phyloP scores from a whole-genome alignment of 2,329 filamentous ascomycete species.

The Septoria petroselini region DNA sequence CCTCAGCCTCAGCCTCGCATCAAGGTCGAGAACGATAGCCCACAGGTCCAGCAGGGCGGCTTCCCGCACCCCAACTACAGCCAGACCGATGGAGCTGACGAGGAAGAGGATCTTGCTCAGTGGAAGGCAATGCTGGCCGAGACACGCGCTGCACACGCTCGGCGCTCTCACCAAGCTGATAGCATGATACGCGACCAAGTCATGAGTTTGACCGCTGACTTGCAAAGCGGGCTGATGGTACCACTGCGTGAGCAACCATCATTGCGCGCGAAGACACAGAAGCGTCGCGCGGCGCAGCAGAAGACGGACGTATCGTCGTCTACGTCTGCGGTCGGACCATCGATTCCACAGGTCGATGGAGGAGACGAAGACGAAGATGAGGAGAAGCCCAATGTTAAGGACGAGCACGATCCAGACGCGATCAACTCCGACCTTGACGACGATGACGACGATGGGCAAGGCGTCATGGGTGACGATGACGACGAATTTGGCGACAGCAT shows the following conservation, averaged over 20 bases:
- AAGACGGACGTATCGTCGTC: constrained; percentile 5
- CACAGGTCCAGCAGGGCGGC: constrained; percentile 27
- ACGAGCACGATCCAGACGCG: constrained; percentile 74
- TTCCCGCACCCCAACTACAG: constrained; percentile 48
- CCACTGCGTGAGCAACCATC: constrained; percentile 58
- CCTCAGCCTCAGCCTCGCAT: constrained; percentile 37
- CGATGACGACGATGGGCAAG: constrained; percentile 69
- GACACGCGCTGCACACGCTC: constrained; percentile 53
- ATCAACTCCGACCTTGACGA: constrained; percentile 99
- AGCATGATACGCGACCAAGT: constrained; percentile 66
- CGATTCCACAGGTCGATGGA: constrained; percentile 54
- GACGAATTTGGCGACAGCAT: constrained; percentile 85
- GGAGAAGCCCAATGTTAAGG: constrained; percentile 43
- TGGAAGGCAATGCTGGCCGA: constrained; percentile 59
- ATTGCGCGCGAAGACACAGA: constrained; percentile 36
- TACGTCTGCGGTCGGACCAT: constrained; percentile 10
- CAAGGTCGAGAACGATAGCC: constrained; percentile 37
- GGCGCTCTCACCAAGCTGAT: constrained; percentile 59
- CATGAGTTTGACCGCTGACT: constrained; percentile 60
- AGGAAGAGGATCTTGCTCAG: constrained; percentile 53
- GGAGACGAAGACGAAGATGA: constrained; percentile 52
- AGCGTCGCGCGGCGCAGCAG: constrained; percentile 19
- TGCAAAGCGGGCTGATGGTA: constrained; percentile 76
- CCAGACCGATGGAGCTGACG: constrained; percentile 74
- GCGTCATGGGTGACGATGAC: constrained; percentile 55